phyloP scores from a whole-genome alignment of 805 yeast genomes.

The Candida saitoana region DNA sequence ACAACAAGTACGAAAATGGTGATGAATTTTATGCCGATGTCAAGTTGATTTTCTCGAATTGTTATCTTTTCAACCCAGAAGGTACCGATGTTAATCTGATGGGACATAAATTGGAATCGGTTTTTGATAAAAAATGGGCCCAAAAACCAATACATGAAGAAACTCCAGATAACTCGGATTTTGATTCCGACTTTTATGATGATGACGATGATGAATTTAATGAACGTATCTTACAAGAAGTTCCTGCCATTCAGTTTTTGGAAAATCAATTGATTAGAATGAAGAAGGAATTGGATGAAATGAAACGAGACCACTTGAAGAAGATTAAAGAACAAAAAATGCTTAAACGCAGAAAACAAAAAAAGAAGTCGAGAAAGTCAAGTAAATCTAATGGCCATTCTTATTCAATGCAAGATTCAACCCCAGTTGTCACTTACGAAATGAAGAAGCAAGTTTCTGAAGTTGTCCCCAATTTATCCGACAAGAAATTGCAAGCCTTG shows the following conservation, averaged over 20 bases:
- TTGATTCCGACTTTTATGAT: conserved; percentile 26
- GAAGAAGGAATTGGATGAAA: conserved; percentile 76
- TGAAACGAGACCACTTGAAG: conserved; percentile 74
- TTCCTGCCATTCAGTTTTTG: conserved; percentile 85
- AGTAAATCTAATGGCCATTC: conserved; percentile 15
- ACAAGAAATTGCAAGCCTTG: conserved; percentile 77
- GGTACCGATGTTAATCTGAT: conserved; percentile 94
- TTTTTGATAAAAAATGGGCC: conserved; percentile 84
- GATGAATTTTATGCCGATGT: conserved; percentile 85
- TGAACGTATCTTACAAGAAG: conserved; percentile 53
- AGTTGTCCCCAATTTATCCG: conserved; percentile 71
- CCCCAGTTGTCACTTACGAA: conserved; percentile 71
- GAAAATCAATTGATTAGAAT: conserved; percentile 83
- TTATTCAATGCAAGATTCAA: conserved; percentile 3
- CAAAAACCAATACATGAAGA: conserved; percentile 65
- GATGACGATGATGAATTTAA: conserved; percentile 58
- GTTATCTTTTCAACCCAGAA: conserved; percentile 90
- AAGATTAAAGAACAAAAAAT: conserved; percentile 61
- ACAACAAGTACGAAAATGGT: conserved; percentile 84
- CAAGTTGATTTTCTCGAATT: conserved; percentile 78
- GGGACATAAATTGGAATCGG: conserved; percentile 88
- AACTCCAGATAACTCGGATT: conserved; percentile 38
- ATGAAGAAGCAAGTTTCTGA: conserved; percentile 95
- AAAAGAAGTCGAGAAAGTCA: conserved; percentile 32
- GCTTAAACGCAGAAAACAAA: conserved; percentile 43